A percentile compares a stretch with the other conserved stretches of the same genome.
Conservation (phyloP, 78 protist genomes). For the Ministeria vibrans region DNA sequence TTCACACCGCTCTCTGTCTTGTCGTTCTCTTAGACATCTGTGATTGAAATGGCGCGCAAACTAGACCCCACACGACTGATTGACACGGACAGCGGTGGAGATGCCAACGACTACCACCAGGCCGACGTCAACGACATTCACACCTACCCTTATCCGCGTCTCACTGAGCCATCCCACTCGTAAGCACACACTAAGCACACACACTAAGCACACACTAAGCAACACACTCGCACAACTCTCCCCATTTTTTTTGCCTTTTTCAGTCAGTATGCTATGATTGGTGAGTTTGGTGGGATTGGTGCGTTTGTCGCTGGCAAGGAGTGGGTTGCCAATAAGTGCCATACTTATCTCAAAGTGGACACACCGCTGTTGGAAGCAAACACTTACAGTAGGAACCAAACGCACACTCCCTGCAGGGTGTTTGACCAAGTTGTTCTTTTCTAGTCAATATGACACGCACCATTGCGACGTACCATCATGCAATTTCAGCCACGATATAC, state of each 20-base stretch:
- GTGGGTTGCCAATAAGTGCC: constrained; percentile 16
- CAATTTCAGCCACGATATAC: constrained; percentile 15
- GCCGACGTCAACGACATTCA: constrained; percentile 47
- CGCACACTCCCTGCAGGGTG: no score
- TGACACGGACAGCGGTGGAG: constrained; percentile 39
- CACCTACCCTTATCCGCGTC: constrained; percentile 24
- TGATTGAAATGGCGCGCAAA: neutral
- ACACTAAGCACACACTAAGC: no score
- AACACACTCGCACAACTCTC: no score
- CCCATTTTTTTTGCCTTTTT: no score
- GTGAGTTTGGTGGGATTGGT: constrained; percentile 55
- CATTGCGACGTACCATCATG: no score
- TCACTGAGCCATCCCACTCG: neutral
- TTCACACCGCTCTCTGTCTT: neutral
- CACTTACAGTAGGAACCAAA: constrained; percentile 10
- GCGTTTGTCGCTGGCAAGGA: constrained; percentile 19
- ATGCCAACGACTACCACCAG: constrained; percentile 6
- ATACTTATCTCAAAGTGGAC: constrained; percentile 3
- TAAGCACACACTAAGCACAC: neutral
- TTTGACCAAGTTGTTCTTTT: no score
- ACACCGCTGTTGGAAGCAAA: constrained; percentile 3
- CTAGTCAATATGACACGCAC: no score
- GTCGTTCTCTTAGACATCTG: neutral
- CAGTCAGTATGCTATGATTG: constrained; percentile 16
- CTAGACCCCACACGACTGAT: constrained; percentile 11